These are phyloP conservation scores for Steccherinum ochraceum DNA, from an alignment of 768 basidiomycete species.

Conservation along the genomic window DNA sequence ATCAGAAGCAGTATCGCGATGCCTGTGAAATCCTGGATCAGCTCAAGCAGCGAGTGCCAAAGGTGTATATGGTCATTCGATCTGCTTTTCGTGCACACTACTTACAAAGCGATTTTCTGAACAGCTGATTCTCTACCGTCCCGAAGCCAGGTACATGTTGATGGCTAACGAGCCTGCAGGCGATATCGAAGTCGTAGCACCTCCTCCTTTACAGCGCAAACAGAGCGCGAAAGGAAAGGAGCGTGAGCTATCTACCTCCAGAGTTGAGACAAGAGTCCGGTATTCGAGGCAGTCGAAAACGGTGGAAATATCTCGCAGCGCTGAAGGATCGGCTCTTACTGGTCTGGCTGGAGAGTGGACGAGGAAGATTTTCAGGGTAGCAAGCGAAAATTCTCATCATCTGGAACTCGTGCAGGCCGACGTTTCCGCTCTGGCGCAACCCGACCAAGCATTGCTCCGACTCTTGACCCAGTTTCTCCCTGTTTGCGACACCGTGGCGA, in stretches of 20 bases:
- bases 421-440: background rate
- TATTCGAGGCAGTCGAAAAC: constrained; percentile 8
- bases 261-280: constrained; percentile 10
- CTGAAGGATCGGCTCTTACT: background rate
- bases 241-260: background rate
- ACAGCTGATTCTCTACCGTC: constrained; percentile 37
- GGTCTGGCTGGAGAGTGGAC: constrained; percentile 14
- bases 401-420: constrained; percentile 5
- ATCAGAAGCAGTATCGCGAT: constrained; percentile 42
- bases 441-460: background rate
- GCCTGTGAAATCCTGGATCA: constrained; percentile 37
- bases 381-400: background rate
- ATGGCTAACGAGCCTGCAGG: constrained; percentile 46
- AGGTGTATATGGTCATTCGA: too few relatives aligned
- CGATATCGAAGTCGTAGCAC: constrained; percentile 40
- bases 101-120: background rate
- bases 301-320: constrained; percentile 18
- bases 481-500: background rate
- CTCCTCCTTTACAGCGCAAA: constrained; percentile 1
- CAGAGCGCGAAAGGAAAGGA: background rate
- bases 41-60: constrained; percentile 47
- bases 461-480: background rate
- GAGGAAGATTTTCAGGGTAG: constrained; percentile 17
- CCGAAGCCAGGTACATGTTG: constrained; percentile 36
- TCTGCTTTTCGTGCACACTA: background rate